Evolutionary conservation across 2,329 filamentous ascomycete species (phyloP), one percentile per base, ranked within the genome.

Genomic region (Cordyceps tenuipes): DNA sequence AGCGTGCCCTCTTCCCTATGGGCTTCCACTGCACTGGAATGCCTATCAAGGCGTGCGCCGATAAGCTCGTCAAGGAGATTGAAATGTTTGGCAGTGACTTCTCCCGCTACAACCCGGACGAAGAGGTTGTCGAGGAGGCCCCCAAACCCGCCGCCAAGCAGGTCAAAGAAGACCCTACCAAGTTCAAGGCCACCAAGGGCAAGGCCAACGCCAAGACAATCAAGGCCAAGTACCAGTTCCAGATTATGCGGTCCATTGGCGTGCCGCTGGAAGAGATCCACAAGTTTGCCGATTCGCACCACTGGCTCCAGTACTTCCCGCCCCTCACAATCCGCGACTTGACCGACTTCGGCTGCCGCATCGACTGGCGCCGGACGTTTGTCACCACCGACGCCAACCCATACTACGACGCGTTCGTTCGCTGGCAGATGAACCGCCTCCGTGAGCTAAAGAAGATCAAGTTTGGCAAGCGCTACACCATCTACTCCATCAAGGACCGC

Each of bases 311-410:
- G 64, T 90, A 88, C 77, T 99, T 97, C 77, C 94, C 75, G 31
- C 74, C 74, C 8, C 68, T 77, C 63, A 72, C 74, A 9, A 84
- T 87, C 70, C 79, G 83, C 62, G 91, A 99, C 72, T 79, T 97
- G 66, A 89, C 86, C 67, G 88, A 87, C 71, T 85, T 97, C 64
- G 93, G 93, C 62, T 87, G 88, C 55, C 82, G 92, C 67, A 89
- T 97, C 68, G 94, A 97, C 72, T 99, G 93, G 93, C 83, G 93
- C 69, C 82, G 94, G 72, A 88, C 89, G 43, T 90, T 99, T 65
- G 88, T 97, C 64, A 99, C 94, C 7, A 99, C 94, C 2, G 91
- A 97, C 67, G 91, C 91, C 41, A 99, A 99, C 75, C 91, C 91
- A 5, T 97, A 94, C 78, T 99, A 96, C 72, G 93, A 99, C 71